Evolutionary conservation across 2,329 filamentous ascomycete species (phyloP).

Genomic region (Aspergillus brasiliensis): DNA sequence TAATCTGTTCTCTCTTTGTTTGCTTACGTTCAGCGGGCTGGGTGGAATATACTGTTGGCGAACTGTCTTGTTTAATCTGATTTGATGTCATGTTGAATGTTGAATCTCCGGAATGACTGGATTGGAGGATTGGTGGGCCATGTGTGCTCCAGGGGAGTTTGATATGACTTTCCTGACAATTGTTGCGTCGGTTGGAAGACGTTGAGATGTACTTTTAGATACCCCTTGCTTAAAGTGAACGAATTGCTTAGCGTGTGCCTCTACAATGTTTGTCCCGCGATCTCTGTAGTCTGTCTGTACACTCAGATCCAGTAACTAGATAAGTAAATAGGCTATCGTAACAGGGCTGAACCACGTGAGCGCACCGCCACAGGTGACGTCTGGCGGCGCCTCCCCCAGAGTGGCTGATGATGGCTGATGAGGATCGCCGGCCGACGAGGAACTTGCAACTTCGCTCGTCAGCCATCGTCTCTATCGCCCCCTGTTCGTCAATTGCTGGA

Average conservation of each 20-base stretch:
- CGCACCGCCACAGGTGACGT: constrained; percentile 17
- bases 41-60: constrained; percentile 8
- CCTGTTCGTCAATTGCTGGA: not conserved
- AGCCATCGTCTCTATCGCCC: not conserved
- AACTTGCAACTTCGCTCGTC: not conserved
- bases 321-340: too few species aligned
- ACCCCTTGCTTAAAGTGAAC: constrained; percentile 30
- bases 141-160: constrained; percentile 16
- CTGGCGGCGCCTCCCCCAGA: constrained; percentile 7
- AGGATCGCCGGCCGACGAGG: constrained; percentile 7
- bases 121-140: constrained; percentile 12
- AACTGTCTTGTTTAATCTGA: constrained; percentile 12
- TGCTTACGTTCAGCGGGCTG: constrained; percentile 4
- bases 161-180: constrained; percentile 9
- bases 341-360: not conserved
- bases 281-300: too few species aligned
- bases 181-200: constrained; percentile 11
- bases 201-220: constrained; percentile 37
- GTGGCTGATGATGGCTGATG: constrained; percentile 1
- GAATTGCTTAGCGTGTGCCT: constrained; percentile 5
- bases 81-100: constrained; percentile 12
- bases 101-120: not conserved
- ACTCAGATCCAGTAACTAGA: too few species aligned
- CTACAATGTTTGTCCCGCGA: too few species aligned
- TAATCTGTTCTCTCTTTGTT: constrained; percentile 10